These are phyloP conservation scores for Sanguinoderma infundibulare DNA, from an alignment of 1,284 basidiomycete species.

Conservation along the genomic window DNA sequence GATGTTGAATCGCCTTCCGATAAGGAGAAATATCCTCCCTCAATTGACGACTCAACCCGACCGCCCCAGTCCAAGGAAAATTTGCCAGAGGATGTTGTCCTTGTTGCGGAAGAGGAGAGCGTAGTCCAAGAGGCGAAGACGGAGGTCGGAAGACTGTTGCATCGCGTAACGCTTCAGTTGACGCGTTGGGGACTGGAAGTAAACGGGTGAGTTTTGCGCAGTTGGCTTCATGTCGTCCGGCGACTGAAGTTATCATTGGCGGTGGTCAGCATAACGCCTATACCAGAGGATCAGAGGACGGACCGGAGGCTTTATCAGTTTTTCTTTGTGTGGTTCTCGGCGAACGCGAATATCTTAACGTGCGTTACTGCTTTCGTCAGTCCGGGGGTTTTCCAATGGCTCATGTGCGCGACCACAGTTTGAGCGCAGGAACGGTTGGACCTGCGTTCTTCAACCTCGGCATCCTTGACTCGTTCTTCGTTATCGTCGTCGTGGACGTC, in stretches of 20 bases:
- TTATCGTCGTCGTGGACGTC: constrained; percentile 57
- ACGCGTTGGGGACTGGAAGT: constrained; percentile 32
- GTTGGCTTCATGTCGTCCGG: background rate
- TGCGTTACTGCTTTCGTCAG: constrained; percentile 33
- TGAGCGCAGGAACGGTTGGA: constrained; percentile 61
- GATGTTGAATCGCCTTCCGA: constrained; percentile 5
- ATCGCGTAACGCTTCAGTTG: constrained; percentile 23
- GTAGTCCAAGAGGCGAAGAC: constrained; percentile 15
- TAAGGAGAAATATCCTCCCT: constrained; percentile 5
- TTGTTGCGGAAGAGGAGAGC: constrained; percentile 16
- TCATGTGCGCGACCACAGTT: constrained; percentile 32
- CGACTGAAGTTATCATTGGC: background rate
- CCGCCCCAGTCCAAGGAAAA: constrained; percentile 11
- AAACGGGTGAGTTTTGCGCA: constrained; percentile 29
- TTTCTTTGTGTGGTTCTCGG: constrained; percentile 71
- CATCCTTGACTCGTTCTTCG: constrained; percentile 53
- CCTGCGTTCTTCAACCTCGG: constrained; percentile 63
- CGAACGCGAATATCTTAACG: constrained; percentile 63
- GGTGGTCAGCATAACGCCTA: constrained; percentile 52
- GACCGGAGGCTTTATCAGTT: constrained; percentile 63
- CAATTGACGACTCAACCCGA: constrained; percentile 2
- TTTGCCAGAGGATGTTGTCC: background rate
- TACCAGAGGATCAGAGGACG: constrained; percentile 47
- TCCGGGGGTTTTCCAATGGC: background rate
- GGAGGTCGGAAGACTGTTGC: constrained; percentile 12